Evolutionary conservation across 768 basidiomycete genomes (phyloP), one percentile per base, ranked within the genome.

Genomic region (Pulveroboletus sp.): DNA sequence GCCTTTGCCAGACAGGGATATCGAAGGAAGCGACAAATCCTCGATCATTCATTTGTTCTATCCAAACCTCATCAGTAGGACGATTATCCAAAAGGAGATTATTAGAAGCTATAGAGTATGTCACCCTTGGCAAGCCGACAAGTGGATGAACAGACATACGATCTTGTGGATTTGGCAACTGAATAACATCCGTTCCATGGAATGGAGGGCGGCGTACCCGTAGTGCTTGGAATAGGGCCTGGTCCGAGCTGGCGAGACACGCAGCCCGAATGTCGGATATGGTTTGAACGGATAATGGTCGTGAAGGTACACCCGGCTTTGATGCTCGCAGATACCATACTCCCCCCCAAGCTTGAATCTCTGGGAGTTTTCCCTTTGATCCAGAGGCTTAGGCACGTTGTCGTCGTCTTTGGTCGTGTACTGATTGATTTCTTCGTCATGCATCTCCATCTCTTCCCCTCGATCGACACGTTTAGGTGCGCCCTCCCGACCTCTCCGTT

Each of bases 241-340:
- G 66, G 33, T 69, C 61, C 8, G 61, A 59, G 34, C 43, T 52
- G 10, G 57, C 49, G 12, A 88, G 70, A 58, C 88, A 90, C 1
- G 85, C 87, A 3, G 76, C 72, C 7, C 85, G 78, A 36, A 87
- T 72, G 21, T 90, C 88, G 6, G 75, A 75, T 10, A 81, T 70
- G 1, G 82, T 79, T 23, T 49, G 56, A 4, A 58, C 29, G 3
- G 64, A 57, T 10, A 79, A 56, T 7, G 76, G 75, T 0, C 72
- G 41, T 0, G 84, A 75, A 50, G 78, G 72, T 1, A 73, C 70
- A n/a, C n/a, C n/a, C n/a, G n/a, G n/a, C n/a, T n/a, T n/a, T n/a
- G n/a, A n/a, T n/a, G n/a, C n/a, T n/a, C n/a, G n/a, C n/a, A n/a
- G n/a, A n/a, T n/a, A n/a, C n/a, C n/a, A n/a, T n/a, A n/a, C n/a